Evolutionary conservation across 331 rosid species (phyloP).

Genomic region (Rhamnella rubrinervis): DNA sequence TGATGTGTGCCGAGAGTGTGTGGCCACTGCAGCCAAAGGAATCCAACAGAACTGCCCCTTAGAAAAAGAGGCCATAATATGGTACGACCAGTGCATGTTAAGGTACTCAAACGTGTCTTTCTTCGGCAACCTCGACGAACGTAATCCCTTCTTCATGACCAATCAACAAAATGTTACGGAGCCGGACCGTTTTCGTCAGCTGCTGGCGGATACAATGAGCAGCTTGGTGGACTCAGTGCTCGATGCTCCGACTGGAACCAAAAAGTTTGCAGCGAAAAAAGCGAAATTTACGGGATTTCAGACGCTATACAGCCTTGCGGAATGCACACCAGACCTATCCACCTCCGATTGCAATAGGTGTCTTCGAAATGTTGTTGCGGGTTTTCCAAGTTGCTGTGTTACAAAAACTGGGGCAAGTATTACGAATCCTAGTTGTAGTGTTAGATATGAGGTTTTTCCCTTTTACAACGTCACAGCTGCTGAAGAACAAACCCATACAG

Average conservation of each 20-base stretch:
- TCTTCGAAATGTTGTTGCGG: neutral
- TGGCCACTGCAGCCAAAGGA: neutral
- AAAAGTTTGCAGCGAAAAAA: constrained; percentile 30
- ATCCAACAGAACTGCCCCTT: neutral
- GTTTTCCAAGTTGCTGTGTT: too few species aligned
- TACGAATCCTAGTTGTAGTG: constrained; percentile 27
- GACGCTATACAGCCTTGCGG: constrained; percentile 37
- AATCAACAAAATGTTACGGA: neutral
- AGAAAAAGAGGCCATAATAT: neutral
- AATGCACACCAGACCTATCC: constrained; percentile 34
- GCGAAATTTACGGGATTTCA: constrained; percentile 9
- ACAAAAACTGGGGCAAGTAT: too few species aligned
- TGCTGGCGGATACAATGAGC: neutral
- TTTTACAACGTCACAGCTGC: constrained; percentile 30
- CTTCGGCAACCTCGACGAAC: neutral
- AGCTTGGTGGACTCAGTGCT: neutral
- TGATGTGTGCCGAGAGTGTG: constrained; percentile 8
- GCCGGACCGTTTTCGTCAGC: too few species aligned
- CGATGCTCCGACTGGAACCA: neutral
- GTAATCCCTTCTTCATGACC: rapidly evolving
- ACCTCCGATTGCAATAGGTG: constrained; percentile 24
- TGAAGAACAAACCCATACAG: neutral
- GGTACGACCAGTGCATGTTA: neutral
- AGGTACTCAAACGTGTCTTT: neutral
- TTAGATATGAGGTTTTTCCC: constrained; percentile 37